Conservation (phyloP, 23 red algal genomes). For the Gracilariopsis chorda region DNA sequence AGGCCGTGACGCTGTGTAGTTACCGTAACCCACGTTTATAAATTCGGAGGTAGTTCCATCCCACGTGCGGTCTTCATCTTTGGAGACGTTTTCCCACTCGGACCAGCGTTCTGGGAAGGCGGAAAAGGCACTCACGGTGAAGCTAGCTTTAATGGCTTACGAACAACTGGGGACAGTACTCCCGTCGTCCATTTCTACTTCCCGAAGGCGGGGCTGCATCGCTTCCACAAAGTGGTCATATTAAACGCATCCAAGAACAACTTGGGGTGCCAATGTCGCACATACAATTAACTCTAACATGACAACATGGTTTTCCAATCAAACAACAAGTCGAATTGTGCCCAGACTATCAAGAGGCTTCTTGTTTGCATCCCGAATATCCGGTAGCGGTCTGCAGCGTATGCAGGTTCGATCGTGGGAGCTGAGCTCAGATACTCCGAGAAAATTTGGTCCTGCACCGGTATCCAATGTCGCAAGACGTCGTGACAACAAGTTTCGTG, state of each 20-base stretch:
- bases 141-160: background rate
- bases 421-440: background rate
- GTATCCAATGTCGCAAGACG: background rate
- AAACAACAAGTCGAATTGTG: background rate
- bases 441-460: background rate
- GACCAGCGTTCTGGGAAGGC: background rate
- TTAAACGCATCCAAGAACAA: background rate
- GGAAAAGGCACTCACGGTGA: background rate
- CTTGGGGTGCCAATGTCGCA: background rate
- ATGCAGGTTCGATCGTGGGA: background rate
- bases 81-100: background rate
- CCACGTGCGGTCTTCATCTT: background rate
- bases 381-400: background rate
- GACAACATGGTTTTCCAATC: background rate
- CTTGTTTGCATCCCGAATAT: background rate
- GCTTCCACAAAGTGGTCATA: background rate
- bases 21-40: conserved; percentile 5
- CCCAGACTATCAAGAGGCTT: background rate
- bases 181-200: background rate
- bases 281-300: background rate
- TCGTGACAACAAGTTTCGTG: background rate
- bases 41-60: background rate
- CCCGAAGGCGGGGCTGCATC: background rate
- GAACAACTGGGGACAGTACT: background rate
- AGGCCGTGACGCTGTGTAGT: background rate